Evolutionary conservation across 163 green algal genomes (phyloP).

Genomic region (Volvox carteri): DNA sequence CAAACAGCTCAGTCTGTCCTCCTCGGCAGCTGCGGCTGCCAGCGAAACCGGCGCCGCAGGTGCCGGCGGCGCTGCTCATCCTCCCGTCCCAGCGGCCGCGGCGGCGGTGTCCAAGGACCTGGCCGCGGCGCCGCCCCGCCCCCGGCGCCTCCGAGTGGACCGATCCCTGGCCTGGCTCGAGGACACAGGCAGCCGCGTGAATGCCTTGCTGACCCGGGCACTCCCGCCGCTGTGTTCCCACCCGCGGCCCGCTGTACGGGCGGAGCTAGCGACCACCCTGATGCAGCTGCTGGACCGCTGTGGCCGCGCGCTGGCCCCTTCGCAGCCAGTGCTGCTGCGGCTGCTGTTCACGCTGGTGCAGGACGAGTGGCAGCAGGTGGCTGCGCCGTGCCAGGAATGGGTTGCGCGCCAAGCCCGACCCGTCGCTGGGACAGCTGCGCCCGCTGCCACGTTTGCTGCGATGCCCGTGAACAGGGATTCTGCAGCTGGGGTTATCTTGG

Average conservation of each 20-base stretch:
- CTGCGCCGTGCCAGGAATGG: not conserved
- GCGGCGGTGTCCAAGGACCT: not conserved
- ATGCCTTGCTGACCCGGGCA: constrained; percentile 63
- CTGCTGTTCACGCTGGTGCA: constrained; percentile 79
- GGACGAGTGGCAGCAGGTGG: constrained; percentile 79
- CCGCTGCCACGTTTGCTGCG: too few relatives aligned
- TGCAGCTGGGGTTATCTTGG: too few relatives aligned
- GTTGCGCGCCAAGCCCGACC: constrained; percentile 40
- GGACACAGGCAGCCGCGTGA: constrained; percentile 60
- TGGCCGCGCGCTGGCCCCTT: constrained; percentile 57
- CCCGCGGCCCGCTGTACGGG: constrained; percentile 68
- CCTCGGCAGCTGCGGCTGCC: constrained; percentile 3
- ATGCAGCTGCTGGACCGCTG: constrained; percentile 67
- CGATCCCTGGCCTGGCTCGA: constrained; percentile 66
- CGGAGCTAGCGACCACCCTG: constrained; percentile 55
- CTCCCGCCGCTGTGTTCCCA: constrained; percentile 76
- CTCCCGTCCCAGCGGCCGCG: not conserved
- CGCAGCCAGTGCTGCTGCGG: constrained; percentile 62
- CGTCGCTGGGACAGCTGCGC: not conserved
- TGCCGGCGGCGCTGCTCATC: not conserved
- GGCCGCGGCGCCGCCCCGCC: not conserved
- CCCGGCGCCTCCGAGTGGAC: constrained; percentile 52
- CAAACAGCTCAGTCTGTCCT: constrained; percentile 8
- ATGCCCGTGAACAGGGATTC: too few relatives aligned
- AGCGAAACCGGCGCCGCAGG: not conserved